Conservation (phyloP, 768 basidiomycete genomes). For the Lentinula raphanica region DNA sequence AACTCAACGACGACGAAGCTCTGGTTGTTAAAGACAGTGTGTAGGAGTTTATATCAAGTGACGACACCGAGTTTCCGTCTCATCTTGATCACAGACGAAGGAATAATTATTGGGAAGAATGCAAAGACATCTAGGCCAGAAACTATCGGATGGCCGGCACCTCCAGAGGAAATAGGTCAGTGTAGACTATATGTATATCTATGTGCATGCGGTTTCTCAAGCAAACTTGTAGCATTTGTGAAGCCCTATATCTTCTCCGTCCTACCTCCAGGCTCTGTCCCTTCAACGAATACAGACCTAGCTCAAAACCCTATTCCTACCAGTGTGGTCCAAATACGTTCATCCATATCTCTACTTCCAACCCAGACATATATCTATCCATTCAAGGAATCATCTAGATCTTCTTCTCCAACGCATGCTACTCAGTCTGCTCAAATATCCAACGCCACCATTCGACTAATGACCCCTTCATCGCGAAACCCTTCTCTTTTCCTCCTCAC, state of each 20-base stretch:
- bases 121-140: slow-evolving; percentile 45
- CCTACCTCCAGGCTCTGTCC: slow-evolving; percentile 63
- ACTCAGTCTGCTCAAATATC: slow-evolving; percentile 15
- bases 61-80: not conserved
- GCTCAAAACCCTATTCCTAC: slow-evolving; percentile 31
- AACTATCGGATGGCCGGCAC: slow-evolving; percentile 68
- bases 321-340: slow-evolving; percentile 64
- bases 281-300: slow-evolving; percentile 21
- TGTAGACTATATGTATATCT: not conserved
- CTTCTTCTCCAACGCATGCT: slow-evolving; percentile 18
- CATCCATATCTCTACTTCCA: slow-evolving; percentile 57
- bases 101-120: slow-evolving; percentile 57
- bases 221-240: slow-evolving; percentile 46
- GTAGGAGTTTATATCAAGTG: slow-evolving; percentile 19
- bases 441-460: slow-evolving; percentile 56
- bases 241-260: slow-evolving; percentile 76
- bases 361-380: slow-evolving; percentile 66
- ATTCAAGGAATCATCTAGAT: slow-evolving; percentile 33
- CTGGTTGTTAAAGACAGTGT: slow-evolving; percentile 77
- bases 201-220: not conserved
- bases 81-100: slow-evolving; percentile 46
- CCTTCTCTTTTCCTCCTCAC: slow-evolving; percentile 59
- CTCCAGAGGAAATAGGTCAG: slow-evolving; percentile 77
- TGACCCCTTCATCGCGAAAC: slow-evolving; percentile 49
- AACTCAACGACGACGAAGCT: slow-evolving; percentile 54